phyloP scores from a whole-genome alignment of 495 filamentous ascomycete species.

The Clohesyomyces aquaticus region DNA sequence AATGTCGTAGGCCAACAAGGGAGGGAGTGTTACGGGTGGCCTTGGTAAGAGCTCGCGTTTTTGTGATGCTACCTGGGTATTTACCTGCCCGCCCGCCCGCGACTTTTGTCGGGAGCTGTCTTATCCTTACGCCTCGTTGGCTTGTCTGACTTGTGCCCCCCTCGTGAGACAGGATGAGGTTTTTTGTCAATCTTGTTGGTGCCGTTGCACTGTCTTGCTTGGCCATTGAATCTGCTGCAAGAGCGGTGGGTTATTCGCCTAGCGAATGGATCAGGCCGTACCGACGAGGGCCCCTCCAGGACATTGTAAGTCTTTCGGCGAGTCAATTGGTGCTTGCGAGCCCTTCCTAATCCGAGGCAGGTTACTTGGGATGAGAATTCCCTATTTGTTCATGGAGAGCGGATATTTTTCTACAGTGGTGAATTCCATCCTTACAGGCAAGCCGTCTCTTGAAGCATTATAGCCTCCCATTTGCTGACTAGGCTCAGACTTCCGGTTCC shows the following conservation, averaged over 20 bases:
- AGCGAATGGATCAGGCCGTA: constrained; percentile 44
- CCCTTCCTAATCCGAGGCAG: constrained; percentile 39
- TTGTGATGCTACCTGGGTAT: too few species aligned
- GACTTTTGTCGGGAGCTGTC: background rate
- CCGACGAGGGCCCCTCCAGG: constrained; percentile 45
- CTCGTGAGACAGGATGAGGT: constrained; percentile 23
- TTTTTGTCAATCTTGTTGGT: constrained; percentile 24
- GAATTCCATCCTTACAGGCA: constrained; percentile 73
- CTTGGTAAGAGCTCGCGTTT: background rate
- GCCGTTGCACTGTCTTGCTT: constrained; percentile 33
- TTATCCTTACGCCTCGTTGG: constrained; percentile 1
- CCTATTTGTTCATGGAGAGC: constrained; percentile 70
- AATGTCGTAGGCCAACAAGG: constrained; percentile 17
- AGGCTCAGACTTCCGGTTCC: constrained; percentile 67
- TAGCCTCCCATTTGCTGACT: constrained; percentile 8
- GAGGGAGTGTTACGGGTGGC: background rate
- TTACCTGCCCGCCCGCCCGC: background rate
- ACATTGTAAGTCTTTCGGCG: constrained; percentile 42
- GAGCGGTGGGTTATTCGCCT: constrained; percentile 37
- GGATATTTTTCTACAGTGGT: constrained; percentile 71
- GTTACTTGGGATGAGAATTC: constrained; percentile 80
- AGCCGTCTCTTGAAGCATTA: constrained; percentile 12
- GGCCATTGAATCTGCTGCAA: constrained; percentile 33
- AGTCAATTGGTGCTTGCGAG: background rate
- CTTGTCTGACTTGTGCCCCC: background rate